These are phyloP conservation scores for Astrothelium macrocarpum DNA, from an alignment of 495 filamentous ascomycete genomes.

Conservation along the genomic window DNA sequence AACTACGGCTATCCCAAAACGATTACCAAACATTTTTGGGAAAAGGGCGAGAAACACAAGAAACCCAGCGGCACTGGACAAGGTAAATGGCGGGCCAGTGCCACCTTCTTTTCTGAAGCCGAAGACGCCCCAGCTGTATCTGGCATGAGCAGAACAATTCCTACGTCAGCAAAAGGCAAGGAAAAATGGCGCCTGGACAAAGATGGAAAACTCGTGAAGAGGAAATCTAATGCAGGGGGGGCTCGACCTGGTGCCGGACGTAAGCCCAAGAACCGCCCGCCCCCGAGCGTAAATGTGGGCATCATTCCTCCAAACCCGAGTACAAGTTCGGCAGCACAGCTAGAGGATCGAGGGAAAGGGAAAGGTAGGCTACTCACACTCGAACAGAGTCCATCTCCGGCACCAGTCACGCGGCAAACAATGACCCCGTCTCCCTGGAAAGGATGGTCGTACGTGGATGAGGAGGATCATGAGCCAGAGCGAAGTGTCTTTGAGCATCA, in stretches of 20 bases:
- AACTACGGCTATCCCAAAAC: slow-evolving; percentile 39
- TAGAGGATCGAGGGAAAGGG: background rate
- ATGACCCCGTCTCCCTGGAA: background rate
- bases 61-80: background rate
- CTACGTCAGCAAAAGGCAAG: background rate
- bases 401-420: background rate
- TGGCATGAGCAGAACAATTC: background rate
- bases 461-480: background rate
- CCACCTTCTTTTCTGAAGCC: background rate
- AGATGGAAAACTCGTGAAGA: background rate
- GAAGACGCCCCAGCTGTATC: background rate
- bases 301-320: slow-evolving; percentile 1
- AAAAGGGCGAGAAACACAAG: background rate
- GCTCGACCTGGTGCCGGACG: background rate
- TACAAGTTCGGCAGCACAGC: background rate
- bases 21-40: background rate
- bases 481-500: background rate
- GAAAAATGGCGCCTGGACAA: background rate
- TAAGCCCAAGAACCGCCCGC: background rate
- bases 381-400: background rate
- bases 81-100: background rate
- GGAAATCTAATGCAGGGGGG: background rate
- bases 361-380: background rate
- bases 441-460: background rate
- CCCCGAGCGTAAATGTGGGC: background rate